Percentiles rank a stretch among this genome's conserved stretches.
Conservation (phyloP, 1,139 yeast genomes). For the Pichia norvegensis region DNA sequence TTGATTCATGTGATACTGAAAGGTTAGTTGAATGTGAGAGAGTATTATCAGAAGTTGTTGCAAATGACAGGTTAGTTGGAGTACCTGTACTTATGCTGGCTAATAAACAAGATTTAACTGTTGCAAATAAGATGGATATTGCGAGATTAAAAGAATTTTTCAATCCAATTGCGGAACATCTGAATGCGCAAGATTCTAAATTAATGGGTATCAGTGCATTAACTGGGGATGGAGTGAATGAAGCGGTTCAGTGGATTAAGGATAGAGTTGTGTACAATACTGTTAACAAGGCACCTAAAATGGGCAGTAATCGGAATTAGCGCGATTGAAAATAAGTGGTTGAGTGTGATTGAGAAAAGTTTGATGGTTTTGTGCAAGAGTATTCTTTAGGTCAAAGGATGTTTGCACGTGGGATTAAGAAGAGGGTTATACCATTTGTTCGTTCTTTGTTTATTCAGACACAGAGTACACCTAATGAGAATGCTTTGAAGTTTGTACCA, state of each 20-base stretch:
- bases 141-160: constrained; percentile 73
- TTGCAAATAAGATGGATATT: constrained; percentile 66
- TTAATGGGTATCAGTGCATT: constrained; percentile 85
- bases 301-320: not conserved
- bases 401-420: not conserved
- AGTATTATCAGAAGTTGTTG: constrained; percentile 42
- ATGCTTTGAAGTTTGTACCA: constrained; percentile 86
- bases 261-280: constrained; percentile 73
- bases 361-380: not conserved
- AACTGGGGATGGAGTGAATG: constrained; percentile 78
- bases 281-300: constrained; percentile 56
- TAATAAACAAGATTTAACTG: constrained; percentile 75
- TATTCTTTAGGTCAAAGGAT: not conserved
- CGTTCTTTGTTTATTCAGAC: constrained; percentile 39
- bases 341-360: not conserved
- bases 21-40: constrained; percentile 78
- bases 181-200: constrained; percentile 86
- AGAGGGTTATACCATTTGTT: not conserved
- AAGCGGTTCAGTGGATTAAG: constrained; percentile 84
- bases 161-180: constrained; percentile 68
- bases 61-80: constrained; percentile 55
- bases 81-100: constrained; percentile 92
- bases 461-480: constrained; percentile 79
- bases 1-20: constrained; percentile 81
- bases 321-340: not conserved